phyloP scores from a whole-genome alignment of 1,139 yeast species.

The Suhomyces chickasaworum region DNA sequence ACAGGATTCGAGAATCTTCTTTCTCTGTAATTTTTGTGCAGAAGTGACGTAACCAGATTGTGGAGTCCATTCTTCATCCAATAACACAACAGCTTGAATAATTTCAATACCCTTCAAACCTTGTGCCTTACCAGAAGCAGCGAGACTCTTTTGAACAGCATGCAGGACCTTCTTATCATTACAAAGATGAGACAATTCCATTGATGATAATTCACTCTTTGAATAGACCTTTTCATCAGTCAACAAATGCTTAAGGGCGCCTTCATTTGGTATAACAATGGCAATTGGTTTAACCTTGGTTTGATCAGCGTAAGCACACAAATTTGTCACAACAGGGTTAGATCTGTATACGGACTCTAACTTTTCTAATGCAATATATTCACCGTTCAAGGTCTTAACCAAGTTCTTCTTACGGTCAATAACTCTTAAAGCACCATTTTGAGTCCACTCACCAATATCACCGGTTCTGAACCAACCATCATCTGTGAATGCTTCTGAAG shows the following conservation, averaged over 20 bases:
- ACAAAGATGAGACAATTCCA: slow-evolving; percentile 47
- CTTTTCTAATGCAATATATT: slow-evolving; percentile 95
- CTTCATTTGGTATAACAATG: slow-evolving; percentile 80
- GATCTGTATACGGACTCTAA: slow-evolving; percentile 87
- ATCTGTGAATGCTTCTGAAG: slow-evolving; percentile 75
- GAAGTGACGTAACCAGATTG: slow-evolving; percentile 91
- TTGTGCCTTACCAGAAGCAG: slow-evolving; percentile 75
- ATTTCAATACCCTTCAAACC: slow-evolving; percentile 88
- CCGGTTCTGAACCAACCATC: slow-evolving; percentile 96
- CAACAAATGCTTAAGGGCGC: slow-evolving; percentile 56
- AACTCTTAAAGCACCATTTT: slow-evolving; percentile 74
- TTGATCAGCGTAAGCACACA: slow-evolving; percentile 93
- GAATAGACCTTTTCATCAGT: slow-evolving; percentile 54
- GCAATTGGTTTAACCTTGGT: slow-evolving; percentile 88
- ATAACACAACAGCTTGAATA: slow-evolving; percentile 72
- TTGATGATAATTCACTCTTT: slow-evolving; percentile 52
- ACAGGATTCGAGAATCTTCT: slow-evolving; percentile 74
- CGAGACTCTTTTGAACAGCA: slow-evolving; percentile 59
- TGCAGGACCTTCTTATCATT: slow-evolving; percentile 58
- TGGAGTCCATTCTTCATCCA: slow-evolving; percentile 97
- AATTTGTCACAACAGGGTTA: slow-evolving; percentile 69
- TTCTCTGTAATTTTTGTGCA: slow-evolving; percentile 96
- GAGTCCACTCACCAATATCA: slow-evolving; percentile 93
- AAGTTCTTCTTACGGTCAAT: slow-evolving; percentile 96
- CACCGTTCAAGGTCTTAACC: slow-evolving; percentile 95